Percentiles rank a stretch among this genome's conserved stretches.
Conservation (phyloP, 2,329 filamentous ascomycete species). For the Colletotrichum cereale region DNA sequence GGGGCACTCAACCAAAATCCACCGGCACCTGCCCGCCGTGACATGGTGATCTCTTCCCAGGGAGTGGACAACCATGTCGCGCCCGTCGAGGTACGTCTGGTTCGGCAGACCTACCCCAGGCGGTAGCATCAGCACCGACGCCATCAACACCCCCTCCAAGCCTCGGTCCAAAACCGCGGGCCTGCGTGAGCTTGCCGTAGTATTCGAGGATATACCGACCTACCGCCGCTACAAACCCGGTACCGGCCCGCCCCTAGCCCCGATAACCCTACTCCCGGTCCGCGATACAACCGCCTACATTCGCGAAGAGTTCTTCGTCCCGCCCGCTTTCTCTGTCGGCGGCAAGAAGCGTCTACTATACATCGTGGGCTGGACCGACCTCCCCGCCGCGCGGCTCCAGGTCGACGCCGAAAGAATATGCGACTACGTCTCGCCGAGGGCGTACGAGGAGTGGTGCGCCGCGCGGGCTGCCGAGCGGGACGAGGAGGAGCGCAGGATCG, state of each 20-base stretch:
- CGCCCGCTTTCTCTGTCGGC: conserved; percentile 50
- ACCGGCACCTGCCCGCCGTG: not conserved
- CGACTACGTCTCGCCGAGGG: conserved; percentile 69
- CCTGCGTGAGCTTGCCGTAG: conserved; percentile 31
- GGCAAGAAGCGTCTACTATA: conserved; percentile 63
- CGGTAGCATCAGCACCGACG: not conserved
- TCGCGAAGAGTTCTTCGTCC: conserved; percentile 63
- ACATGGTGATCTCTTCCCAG: not conserved
- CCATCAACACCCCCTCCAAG: not conserved
- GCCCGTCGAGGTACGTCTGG: conserved; percentile 16
- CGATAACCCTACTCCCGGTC: conserved; percentile 60
- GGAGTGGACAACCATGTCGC: conserved; percentile 27
- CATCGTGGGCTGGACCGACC: conserved; percentile 66
- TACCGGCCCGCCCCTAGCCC: conserved; percentile 61
- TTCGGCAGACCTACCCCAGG: conserved; percentile 15
- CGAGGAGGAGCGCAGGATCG: conserved; percentile 50
- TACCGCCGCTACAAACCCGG: conserved; percentile 54
- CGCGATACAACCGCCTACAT: conserved; percentile 70
- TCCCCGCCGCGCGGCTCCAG: conserved; percentile 61
- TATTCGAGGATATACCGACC: conserved; percentile 30
- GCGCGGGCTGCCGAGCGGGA: conserved; percentile 57
- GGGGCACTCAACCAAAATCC: not conserved
- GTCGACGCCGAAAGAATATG: conserved; percentile 62
- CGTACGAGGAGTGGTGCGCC: conserved; percentile 69
- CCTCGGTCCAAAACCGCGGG: not conserved